Evolutionary conservation across 2,329 filamentous ascomycete species (phyloP).

Genomic region (Pseudogymnoascus sp.): DNA sequence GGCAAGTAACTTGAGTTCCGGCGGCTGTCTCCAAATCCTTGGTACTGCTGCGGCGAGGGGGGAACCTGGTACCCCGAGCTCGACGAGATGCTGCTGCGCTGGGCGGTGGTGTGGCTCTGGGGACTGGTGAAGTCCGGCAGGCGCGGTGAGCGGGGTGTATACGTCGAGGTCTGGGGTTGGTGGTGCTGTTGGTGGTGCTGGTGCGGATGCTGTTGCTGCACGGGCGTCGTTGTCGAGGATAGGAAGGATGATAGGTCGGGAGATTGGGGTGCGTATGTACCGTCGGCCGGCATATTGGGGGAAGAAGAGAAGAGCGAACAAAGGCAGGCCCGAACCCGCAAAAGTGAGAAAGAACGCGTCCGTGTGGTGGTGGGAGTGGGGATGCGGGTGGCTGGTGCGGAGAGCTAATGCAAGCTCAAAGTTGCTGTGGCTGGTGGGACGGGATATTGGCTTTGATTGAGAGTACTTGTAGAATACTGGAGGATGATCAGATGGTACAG

Average conservation of each 20-base stretch:
- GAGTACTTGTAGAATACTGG: not conserved
- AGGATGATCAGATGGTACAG: not conserved
- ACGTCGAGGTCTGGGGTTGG: constrained; percentile 15
- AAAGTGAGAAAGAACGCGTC: constrained; percentile 9
- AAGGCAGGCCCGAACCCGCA: not conserved
- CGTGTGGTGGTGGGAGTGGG: not conserved
- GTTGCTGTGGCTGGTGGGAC: not conserved
- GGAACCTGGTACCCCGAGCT: constrained; percentile 7
- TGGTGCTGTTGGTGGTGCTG: constrained; percentile 6
- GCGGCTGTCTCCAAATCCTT: not conserved
- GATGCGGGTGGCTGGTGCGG: constrained; percentile 2
- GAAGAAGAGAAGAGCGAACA: not conserved
- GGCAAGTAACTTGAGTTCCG: constrained; percentile 21
- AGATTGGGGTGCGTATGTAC: constrained; percentile 29
- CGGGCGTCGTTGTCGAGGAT: constrained; percentile 20
- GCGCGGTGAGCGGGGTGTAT: constrained; percentile 25
- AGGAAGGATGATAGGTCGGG: constrained; percentile 29
- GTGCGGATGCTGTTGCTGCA: constrained; percentile 16
- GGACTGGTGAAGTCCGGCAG: constrained; percentile 16
- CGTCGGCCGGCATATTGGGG: constrained; percentile 15
- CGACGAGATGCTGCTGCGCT: not conserved
- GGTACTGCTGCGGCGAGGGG: not conserved
- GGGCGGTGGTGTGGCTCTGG: constrained; percentile 7
- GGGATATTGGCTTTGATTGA: not conserved
- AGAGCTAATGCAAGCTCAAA: not conserved